phyloP scores from a whole-genome alignment of 1,284 basidiomycete genomes.

The Sporisorium iseilematis-ciliati region DNA sequence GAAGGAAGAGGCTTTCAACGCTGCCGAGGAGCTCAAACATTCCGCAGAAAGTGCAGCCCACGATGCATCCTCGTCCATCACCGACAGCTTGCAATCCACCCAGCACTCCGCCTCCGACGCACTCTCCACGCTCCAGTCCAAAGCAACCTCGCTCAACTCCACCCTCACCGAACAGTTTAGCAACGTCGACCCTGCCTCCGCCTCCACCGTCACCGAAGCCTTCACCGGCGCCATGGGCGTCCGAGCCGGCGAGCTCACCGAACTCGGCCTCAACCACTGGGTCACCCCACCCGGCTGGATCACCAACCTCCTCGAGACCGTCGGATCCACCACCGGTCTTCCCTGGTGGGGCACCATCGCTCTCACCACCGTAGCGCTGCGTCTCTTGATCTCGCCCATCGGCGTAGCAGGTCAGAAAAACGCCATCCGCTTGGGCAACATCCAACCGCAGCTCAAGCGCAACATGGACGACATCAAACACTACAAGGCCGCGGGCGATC shows the following conservation, averaged over 20 bases:
- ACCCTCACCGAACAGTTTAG: slow-evolving; percentile 29
- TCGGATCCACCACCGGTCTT: slow-evolving; percentile 78
- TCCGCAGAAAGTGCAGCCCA: slow-evolving; percentile 6
- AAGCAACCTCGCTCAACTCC: slow-evolving; percentile 15
- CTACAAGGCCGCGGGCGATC: slow-evolving; percentile 73
- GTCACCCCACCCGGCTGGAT: slow-evolving; percentile 73
- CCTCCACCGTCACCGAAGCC: slow-evolving; percentile 43
- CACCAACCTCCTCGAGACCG: slow-evolving; percentile 77
- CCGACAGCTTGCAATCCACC: slow-evolving; percentile 12
- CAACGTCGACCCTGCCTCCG: slow-evolving; percentile 36
- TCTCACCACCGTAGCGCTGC: slow-evolving; percentile 78
- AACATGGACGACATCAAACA: slow-evolving; percentile 74
- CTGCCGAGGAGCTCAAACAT: slow-evolving; percentile 21
- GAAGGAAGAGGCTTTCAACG: slow-evolving; percentile 12
- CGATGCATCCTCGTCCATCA: slow-evolving; percentile 15
- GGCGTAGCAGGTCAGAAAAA: slow-evolving; percentile 78
- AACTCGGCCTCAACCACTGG: slow-evolving; percentile 79
- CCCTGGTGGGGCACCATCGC: slow-evolving; percentile 75
- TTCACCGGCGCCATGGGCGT: slow-evolving; percentile 68
- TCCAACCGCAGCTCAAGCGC: slow-evolving; percentile 75
- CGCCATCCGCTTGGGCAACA: slow-evolving; percentile 78
- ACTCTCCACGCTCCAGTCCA: slow-evolving; percentile 19
- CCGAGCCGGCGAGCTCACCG: slow-evolving; percentile 82
- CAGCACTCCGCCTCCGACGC: slow-evolving; percentile 26
- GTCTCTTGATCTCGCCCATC: slow-evolving; percentile 79